These are phyloP conservation scores for Diaporthe capsici DNA, from an alignment of 2,329 filamentous ascomycete species.

Conservation along the genomic window DNA sequence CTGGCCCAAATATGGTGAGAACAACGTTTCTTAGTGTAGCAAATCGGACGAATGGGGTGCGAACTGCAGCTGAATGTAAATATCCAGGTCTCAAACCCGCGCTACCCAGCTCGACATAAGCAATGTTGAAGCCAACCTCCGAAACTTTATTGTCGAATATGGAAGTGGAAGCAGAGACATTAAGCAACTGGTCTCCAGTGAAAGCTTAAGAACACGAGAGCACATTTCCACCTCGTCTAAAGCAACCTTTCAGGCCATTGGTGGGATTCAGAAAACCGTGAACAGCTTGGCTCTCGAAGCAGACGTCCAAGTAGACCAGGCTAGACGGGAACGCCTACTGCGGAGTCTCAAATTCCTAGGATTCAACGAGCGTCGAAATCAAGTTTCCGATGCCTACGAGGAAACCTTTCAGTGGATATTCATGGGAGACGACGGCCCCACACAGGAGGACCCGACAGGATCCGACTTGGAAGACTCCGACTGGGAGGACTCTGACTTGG, in stretches of 20 bases:
- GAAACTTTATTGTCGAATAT: conserved; percentile 8
- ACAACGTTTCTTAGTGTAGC: neutral
- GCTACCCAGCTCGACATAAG: neutral
- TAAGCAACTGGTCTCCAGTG: neutral
- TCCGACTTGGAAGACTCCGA: neutral
- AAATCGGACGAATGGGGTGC: too few relatives aligned
- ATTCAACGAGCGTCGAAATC: conserved; percentile 24
- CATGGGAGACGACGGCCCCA: neutral
- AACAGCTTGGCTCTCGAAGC: neutral
- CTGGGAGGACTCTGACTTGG: neutral
- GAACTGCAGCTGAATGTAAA: neutral
- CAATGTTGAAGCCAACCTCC: neutral
- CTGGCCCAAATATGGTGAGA: conserved; percentile 20
- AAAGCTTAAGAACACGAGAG: neutral
- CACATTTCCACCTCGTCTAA: neutral
- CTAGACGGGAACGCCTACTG: neutral
- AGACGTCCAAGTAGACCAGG: neutral
- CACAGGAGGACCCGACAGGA: neutral
- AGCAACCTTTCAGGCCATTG: neutral
- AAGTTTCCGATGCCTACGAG: neutral
- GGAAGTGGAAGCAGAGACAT: neutral
- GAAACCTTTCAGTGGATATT: conserved; percentile 5
- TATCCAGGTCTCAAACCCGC: neutral
- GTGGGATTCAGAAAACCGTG: neutral
- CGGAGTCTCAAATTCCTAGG: conserved; percentile 21